Evolutionary conservation across 495 filamentous ascomycete genomes (phyloP).

Genomic region (Penicillium alfredii): DNA sequence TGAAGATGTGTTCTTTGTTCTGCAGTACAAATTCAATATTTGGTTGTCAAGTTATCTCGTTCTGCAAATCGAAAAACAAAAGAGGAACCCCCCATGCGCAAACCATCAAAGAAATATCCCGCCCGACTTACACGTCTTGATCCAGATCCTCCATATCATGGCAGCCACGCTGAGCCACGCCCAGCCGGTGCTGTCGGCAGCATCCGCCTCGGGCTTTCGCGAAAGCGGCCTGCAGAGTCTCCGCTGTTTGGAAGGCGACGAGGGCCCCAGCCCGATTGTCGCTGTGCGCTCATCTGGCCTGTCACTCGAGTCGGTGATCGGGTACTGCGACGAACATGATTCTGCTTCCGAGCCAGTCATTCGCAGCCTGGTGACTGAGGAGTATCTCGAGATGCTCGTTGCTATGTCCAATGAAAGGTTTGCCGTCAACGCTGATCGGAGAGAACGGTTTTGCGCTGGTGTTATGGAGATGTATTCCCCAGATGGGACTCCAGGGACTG

Average conservation of each 20-base stretch:
- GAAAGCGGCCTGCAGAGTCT: conserved; percentile 67
- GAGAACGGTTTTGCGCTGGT: conserved; percentile 49
- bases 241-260: conserved; percentile 32
- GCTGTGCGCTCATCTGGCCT: conserved; percentile 77
- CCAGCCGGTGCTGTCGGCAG: conserved; percentile 63
- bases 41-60: too few relatives aligned
- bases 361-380: conserved; percentile 43
- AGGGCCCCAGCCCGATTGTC: conserved; percentile 59
- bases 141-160: conserved; percentile 81
- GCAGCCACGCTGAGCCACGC: conserved; percentile 66
- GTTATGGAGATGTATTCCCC: conserved; percentile 19
- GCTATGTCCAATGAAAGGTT: conserved; percentile 72
- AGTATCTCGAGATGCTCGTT: conserved; percentile 58
- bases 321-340: conserved; percentile 38
- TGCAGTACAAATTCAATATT: too few relatives aligned
- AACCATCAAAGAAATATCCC: too few relatives aligned
- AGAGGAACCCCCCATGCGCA: too few relatives aligned
- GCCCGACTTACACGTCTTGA: too few relatives aligned
- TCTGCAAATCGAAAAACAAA: too few relatives aligned
- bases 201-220: conserved; percentile 75
- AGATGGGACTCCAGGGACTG: conserved; percentile 6
- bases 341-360: conserved; percentile 31
- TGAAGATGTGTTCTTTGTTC: too few relatives aligned
- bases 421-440: conserved; percentile 63
- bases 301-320: conserved; percentile 71